These are phyloP conservation scores for Pichia cephalocereana DNA, from an alignment of 805 yeast species.

Conservation along the genomic window DNA sequence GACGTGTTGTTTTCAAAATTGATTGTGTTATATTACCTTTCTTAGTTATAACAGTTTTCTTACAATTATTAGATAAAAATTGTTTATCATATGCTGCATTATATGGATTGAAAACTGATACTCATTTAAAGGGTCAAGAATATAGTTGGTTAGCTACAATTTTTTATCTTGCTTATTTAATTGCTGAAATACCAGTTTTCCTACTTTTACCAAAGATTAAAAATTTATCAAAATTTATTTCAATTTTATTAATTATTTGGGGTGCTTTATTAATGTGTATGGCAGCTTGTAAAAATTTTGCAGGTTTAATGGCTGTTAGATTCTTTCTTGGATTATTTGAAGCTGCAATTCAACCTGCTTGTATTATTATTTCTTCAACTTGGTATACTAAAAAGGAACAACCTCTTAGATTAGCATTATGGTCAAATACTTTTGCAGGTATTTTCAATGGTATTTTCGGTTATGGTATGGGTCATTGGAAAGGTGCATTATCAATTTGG, in stretches of 20 bases:
- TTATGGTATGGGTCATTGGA: constrained; percentile 8
- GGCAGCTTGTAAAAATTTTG: constrained; percentile 34
- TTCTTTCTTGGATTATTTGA: constrained; percentile 38
- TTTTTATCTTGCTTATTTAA: constrained; percentile 33
- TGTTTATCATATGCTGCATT: constrained; percentile 36
- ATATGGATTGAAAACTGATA: constrained; percentile 33
- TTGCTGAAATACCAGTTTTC: constrained; percentile 36
- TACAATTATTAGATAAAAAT: constrained; percentile 30
- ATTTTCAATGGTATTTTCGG: constrained; percentile 11
- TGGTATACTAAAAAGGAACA: constrained; percentile 17
- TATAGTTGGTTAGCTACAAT: constrained; percentile 37
- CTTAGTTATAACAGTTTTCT: constrained; percentile 22
- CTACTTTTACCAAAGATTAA: constrained; percentile 28
- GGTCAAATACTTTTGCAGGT: constrained; percentile 8
- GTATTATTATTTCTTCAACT: constrained; percentile 20
- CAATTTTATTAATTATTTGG: constrained; percentile 34
- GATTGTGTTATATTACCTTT: constrained; percentile 18
- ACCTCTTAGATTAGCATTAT: constrained; percentile 16
- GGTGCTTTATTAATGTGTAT: constrained; percentile 35
- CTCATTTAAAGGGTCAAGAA: constrained; percentile 30
- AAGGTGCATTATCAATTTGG: constrained; percentile 25
- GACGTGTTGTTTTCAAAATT: constrained; percentile 16
- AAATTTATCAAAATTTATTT: constrained; percentile 24
- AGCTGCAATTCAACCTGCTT: constrained; percentile 21
- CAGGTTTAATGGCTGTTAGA: constrained; percentile 36